These are phyloP conservation scores for Penicillium bovifimosum DNA, from an alignment of 495 filamentous ascomycete species.

Conservation along the genomic window DNA sequence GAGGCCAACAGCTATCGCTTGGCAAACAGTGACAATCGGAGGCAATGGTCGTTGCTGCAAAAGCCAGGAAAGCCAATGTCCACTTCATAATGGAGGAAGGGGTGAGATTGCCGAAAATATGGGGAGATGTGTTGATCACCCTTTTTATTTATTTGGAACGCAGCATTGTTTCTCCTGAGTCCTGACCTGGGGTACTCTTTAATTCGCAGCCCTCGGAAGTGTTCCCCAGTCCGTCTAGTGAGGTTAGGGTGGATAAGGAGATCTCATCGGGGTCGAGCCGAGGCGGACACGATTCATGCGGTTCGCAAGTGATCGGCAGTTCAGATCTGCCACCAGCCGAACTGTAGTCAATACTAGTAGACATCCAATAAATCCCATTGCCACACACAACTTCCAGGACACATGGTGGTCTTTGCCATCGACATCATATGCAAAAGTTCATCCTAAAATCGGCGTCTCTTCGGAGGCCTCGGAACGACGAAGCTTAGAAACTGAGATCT, in stretches of 20 bases:
- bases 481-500: background rate
- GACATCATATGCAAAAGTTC: background rate
- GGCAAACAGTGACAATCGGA: slow-evolving; percentile 22
- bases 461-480: background rate
- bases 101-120: slow-evolving; percentile 1
- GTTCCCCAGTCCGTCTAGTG: slow-evolving; percentile 14
- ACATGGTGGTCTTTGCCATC: too few relatives aligned
- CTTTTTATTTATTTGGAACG: slow-evolving; percentile 2
- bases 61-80: slow-evolving; percentile 17
- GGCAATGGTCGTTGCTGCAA: slow-evolving; percentile 16
- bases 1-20: slow-evolving; percentile 38
- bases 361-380: too few relatives aligned
- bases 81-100: slow-evolving; percentile 29
- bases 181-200: background rate
- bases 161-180: background rate
- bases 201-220: slow-evolving; percentile 9
- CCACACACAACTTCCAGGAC: too few relatives aligned
- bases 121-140: slow-evolving; percentile 12
- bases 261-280: background rate
- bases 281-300: background rate
- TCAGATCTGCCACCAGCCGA: too few relatives aligned
- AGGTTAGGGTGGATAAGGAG: background rate
- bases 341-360: too few relatives aligned
- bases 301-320: background rate
- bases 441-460: too few relatives aligned